Evolutionary conservation across 2,329 filamentous ascomycete genomes (phyloP), one percentile per base, ranked within the genome.

Genomic region (Colletotrichum tamarilloi): DNA sequence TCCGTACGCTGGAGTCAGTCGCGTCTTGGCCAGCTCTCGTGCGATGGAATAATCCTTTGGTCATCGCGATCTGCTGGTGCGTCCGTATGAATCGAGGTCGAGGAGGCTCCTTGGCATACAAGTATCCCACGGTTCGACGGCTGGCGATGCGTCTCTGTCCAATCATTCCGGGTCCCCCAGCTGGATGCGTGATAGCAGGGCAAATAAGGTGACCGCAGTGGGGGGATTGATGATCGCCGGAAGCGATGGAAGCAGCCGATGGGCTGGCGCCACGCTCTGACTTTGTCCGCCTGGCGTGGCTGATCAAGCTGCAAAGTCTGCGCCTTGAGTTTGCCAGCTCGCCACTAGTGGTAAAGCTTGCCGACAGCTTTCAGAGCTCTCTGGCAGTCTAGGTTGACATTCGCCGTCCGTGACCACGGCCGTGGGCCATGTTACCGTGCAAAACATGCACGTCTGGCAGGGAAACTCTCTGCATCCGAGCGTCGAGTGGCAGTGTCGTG

Each of bases 141-240:
- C 53, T 26, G n/a, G 58, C 46, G 66, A 35, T 49, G 42, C 30
- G 32, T 52, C 38, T 14, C 30, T 42, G 38, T 49, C 58, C 65
- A 69, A 65, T 58, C 52, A 63, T n/a, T 38, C 28, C n/a, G 26
- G 32, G 26, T 52, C n/a, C 49, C 49, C 14, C 24, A 55, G 56
- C 56, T n/a, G 42, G 55, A 32, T 42, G 56, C 32, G 32, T 35
- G 42, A 28, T 52, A 63, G 38, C 53, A 62, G 62, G 60, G 49
- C 67, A 66, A 58, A 35, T 58, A 65, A 65, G 60, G 70, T 70
- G 19, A 32, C 59, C 59, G 59, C 42, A 56, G 70, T 69, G 66
- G 70, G 64, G 64, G 67, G 67, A 38, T 65, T 65, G 60, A 70
- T 26, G 60, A 70, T 73, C 67, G 71, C 71, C 71, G 71, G 67